Conservation (phyloP, 2,329 filamentous ascomycete species). For the Colletotrichum orbiculare region DNA sequence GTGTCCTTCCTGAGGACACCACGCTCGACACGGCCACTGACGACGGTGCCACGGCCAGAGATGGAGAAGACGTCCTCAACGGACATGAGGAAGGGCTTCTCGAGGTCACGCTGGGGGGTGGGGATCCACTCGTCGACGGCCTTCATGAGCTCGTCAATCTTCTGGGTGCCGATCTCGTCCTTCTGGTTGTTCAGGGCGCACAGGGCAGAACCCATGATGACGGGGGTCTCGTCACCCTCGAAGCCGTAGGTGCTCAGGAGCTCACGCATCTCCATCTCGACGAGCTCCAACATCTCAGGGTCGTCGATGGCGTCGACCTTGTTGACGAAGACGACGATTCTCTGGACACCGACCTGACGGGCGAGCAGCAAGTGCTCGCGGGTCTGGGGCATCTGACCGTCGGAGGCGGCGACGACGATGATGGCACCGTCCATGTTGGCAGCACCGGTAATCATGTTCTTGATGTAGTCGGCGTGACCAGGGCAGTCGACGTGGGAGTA, state of each 20-base stretch:
- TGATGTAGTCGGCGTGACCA: conserved; percentile 99
- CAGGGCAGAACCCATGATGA: conserved; percentile 95
- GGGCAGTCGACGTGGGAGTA: conserved; percentile 99
- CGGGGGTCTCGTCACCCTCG: conserved; percentile 97
- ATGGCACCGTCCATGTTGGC: conserved; percentile 99
- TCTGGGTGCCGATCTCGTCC: conserved; percentile 85
- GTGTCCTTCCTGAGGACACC: conserved; percentile 92
- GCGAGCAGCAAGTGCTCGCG: conserved; percentile 97
- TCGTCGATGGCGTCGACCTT: conserved; percentile 98
- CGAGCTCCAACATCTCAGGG: conserved; percentile 99
- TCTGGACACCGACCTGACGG: conserved; percentile 97
- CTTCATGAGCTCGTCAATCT: conserved; percentile 91
- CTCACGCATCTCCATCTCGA: conserved; percentile 99
- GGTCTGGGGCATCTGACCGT: conserved; percentile 99
- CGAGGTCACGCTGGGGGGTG: conserved; percentile 90
- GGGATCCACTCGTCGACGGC: conserved; percentile 97
- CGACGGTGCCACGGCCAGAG: conserved; percentile 93
- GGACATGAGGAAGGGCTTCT: conserved; percentile 99
- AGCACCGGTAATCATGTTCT: conserved; percentile 99
- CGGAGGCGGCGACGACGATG: conserved; percentile 97
- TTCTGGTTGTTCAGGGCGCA: conserved; percentile 90
- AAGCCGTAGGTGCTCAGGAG: conserved; percentile 93
- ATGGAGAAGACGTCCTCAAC: conserved; percentile 95
- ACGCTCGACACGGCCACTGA: conserved; percentile 96
- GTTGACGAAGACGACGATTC: conserved; percentile 99